A percentile compares a stretch with the other conserved stretches of the same genome.
Conservation (phyloP, 2,329 filamentous ascomycete genomes). For the Chaetomium strumarium region DNA sequence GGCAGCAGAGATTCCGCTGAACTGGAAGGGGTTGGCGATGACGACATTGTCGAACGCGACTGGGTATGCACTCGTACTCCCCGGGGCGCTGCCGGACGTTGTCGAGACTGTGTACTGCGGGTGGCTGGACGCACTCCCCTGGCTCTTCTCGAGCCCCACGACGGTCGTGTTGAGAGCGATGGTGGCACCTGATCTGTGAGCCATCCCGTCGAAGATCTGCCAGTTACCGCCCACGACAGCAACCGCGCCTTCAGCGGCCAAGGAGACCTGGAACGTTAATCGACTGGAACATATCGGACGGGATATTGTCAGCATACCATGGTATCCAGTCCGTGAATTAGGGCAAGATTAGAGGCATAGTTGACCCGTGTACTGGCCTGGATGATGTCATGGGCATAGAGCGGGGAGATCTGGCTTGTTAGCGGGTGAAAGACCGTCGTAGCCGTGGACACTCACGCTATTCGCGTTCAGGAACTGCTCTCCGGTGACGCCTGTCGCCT, state of each 20-base stretch:
- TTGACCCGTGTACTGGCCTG: slow-evolving; percentile 91
- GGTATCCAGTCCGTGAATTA: slow-evolving; percentile 82
- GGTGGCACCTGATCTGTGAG: slow-evolving; percentile 55
- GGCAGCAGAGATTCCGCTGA: slow-evolving; percentile 59
- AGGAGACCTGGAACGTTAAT: slow-evolving; percentile 53
- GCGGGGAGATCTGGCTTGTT: slow-evolving; percentile 46
- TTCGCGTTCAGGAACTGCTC: slow-evolving; percentile 64
- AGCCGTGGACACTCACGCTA: slow-evolving; percentile 35
- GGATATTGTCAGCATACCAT: slow-evolving; percentile 47
- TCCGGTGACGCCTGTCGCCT: slow-evolving; percentile 65
- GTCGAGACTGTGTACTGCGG: slow-evolving; percentile 44
- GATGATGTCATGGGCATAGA: slow-evolving; percentile 74
- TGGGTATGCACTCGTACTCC: slow-evolving; percentile 35
- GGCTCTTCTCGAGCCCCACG: slow-evolving; percentile 45
- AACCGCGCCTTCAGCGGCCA: slow-evolving; percentile 81
- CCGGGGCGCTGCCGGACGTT: slow-evolving; percentile 21
- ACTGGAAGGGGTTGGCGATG: slow-evolving; percentile 79
- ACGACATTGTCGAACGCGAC: slow-evolving; percentile 72
- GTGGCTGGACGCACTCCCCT: slow-evolving; percentile 31
- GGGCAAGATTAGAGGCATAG: slow-evolving; percentile 82
- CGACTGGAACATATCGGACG: background rate
- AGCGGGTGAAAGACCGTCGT: background rate
- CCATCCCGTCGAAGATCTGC: slow-evolving; percentile 85
- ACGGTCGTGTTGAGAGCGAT: slow-evolving; percentile 65
- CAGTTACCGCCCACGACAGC: slow-evolving; percentile 82